Percentiles rank a stretch among this genome's conserved stretches.
Evolutionary conservation across 768 basidiomycete species (phyloP).

Genomic region (Stropharia rugosoannulata): DNA sequence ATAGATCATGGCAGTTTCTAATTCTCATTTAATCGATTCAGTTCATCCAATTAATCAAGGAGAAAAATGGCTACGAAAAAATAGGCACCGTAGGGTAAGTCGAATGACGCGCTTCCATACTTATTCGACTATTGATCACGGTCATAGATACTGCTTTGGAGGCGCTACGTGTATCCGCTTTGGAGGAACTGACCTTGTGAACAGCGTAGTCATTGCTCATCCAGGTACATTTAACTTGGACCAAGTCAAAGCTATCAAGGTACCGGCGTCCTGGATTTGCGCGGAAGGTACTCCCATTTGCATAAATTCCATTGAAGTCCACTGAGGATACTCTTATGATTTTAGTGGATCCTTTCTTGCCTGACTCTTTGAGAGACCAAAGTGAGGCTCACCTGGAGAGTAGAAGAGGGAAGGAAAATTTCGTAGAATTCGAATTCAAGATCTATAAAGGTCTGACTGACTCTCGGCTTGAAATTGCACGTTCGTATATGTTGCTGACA

Average conservation of each 20-base stretch:
- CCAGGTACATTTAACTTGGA: constrained; percentile 33
- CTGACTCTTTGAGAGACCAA: constrained; percentile 25
- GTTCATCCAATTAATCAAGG: constrained; percentile 36
- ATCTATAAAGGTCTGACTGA: constrained; percentile 37
- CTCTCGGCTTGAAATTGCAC: background rate
- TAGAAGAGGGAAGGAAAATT: constrained; percentile 33
- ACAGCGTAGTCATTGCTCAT: constrained; percentile 42
- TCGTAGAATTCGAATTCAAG: constrained; percentile 44
- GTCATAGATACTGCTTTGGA: constrained; percentile 42
- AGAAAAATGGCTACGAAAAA: constrained; percentile 39
- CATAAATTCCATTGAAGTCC: background rate
- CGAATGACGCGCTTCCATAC: background rate
- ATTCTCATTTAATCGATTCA: constrained; percentile 12
- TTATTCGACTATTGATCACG: background rate
- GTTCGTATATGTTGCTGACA: background rate
- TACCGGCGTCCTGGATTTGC: constrained; percentile 38
- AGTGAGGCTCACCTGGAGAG: constrained; percentile 35
- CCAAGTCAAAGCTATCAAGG: constrained; percentile 35
- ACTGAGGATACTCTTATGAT: background rate
- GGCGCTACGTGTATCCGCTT: constrained; percentile 37
- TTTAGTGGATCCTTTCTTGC: constrained; percentile 39
- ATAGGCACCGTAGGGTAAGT: constrained; percentile 43
- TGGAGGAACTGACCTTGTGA: constrained; percentile 31
- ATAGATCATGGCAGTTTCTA: constrained; percentile 3
- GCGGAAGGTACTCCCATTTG: constrained; percentile 33